A percentile compares a stretch with the other conserved stretches of the same genome.
Conservation (phyloP, 768 basidiomycete species). For the Tricholoma hemisulphureum region DNA sequence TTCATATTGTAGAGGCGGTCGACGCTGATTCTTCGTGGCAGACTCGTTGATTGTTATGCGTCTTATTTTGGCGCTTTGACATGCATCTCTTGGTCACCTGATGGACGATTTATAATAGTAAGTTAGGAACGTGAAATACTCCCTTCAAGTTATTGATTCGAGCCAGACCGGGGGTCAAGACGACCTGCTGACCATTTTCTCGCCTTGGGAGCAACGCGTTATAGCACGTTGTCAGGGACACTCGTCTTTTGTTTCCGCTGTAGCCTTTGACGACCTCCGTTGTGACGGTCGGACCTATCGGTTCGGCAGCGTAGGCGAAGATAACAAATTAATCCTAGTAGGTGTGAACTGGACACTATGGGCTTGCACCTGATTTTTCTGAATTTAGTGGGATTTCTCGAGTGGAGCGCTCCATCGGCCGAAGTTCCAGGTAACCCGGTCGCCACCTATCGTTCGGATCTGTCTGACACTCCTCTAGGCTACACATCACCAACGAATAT, state of each 20-base stretch:
- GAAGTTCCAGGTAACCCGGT: slow-evolving; percentile 54
- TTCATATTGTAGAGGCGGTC: slow-evolving; percentile 1
- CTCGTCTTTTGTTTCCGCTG: slow-evolving; percentile 85
- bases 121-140: slow-evolving; percentile 9
- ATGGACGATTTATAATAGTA: slow-evolving; percentile 89
- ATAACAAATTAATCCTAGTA: slow-evolving; percentile 91
- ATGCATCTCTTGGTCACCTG: slow-evolving; percentile 92
- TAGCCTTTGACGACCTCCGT: slow-evolving; percentile 87
- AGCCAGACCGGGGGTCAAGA: slow-evolving; percentile 92
- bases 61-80: slow-evolving; percentile 94
- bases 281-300: slow-evolving; percentile 90
- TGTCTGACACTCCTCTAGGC: slow-evolving; percentile 28
- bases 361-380: slow-evolving; percentile 7
- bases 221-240: slow-evolving; percentile 97
- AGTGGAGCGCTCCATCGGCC: slow-evolving; percentile 89
- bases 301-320: slow-evolving; percentile 95
- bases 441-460: background rate
- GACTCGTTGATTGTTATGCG: slow-evolving; percentile 90
- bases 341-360: slow-evolving; percentile 19
- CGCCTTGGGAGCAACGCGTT: slow-evolving; percentile 90
- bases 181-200: slow-evolving; percentile 91
- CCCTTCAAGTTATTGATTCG: background rate
- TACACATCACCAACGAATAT: slow-evolving; percentile 69
- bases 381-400: slow-evolving; percentile 86
- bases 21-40: slow-evolving; percentile 26